These are phyloP conservation scores for Dactylellina cionopaga DNA, from an alignment of 2,329 filamentous ascomycete genomes.

Conservation along the genomic window DNA sequence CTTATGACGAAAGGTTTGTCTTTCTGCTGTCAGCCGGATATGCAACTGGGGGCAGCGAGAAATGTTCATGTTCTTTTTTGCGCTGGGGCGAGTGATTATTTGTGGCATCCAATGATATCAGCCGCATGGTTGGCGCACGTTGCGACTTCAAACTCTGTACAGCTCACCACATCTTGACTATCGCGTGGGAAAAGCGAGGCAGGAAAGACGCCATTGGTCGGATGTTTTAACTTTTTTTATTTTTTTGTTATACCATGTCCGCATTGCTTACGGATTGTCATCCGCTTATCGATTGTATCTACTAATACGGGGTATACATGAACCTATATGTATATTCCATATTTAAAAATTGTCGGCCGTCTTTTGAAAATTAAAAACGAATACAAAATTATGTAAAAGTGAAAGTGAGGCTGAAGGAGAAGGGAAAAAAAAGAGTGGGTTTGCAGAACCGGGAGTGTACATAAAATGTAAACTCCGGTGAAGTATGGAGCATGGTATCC, in stretches of 20 bases:
- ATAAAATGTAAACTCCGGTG: constrained; percentile 8
- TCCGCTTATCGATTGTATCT: constrained; percentile 3
- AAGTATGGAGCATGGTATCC: constrained; percentile 33
- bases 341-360: not conserved
- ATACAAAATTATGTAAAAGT: no score
- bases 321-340: not conserved
- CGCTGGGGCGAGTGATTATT: no score
- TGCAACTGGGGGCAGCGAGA: not conserved
- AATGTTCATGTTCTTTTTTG: no score
- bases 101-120: constrained; percentile 23
- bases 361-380: not conserved
- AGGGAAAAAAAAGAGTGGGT: not conserved
- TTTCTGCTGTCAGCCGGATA: constrained; percentile 4
- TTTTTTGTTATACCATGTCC: no score
- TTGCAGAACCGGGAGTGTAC: not conserved
- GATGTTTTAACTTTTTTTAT: no score
- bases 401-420: constrained; percentile 37
- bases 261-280: no score
- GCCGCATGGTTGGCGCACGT: constrained; percentile 22
- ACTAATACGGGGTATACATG: not conserved
- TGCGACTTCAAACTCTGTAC: constrained; percentile 38
- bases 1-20: not conserved
- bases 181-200: not conserved
- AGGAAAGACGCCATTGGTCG: constrained; percentile 8
- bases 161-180: constrained; percentile 18